These are phyloP conservation scores for Dendrobium chrysotoxum DNA, from an alignment of 106 monocot species.

Conservation along the genomic window DNA sequence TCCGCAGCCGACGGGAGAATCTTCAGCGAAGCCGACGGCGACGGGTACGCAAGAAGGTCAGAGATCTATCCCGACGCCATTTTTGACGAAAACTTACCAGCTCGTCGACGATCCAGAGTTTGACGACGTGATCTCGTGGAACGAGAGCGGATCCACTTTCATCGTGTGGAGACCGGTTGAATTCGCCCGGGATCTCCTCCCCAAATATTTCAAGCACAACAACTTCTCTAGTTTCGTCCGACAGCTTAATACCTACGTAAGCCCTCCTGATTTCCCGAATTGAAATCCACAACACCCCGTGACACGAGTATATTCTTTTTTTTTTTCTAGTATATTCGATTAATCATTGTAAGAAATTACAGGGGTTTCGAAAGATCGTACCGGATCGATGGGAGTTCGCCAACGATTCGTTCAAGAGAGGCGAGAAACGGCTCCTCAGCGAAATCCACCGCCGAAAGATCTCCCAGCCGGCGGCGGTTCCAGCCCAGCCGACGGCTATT, in stretches of 20 bases:
- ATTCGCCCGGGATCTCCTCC: slow-evolving; percentile 45
- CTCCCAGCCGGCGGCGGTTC: not conserved
- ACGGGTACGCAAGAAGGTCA: not conserved
- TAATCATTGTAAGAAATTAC: not conserved
- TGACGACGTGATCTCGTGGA: slow-evolving; percentile 26
- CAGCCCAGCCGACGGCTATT: not conserved
- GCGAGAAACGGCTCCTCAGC: slow-evolving; percentile 35
- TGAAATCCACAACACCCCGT: too few species aligned
- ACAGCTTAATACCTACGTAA: slow-evolving; percentile 25
- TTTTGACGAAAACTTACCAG: slow-evolving; percentile 23
- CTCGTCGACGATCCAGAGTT: slow-evolving; percentile 16
- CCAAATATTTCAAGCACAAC: slow-evolving; percentile 50
- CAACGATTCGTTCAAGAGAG: slow-evolving; percentile 46
- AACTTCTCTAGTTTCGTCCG: slow-evolving; percentile 54
- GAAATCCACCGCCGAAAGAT: slow-evolving; percentile 50
- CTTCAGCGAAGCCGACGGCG: not conserved
- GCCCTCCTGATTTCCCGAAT: not conserved
- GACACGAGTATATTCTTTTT: too few species aligned
- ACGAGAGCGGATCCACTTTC: slow-evolving; percentile 12
- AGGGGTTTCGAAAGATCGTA: slow-evolving; percentile 51
- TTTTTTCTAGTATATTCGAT: not conserved
- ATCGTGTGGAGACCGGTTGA: slow-evolving; percentile 20
- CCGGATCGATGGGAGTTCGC: slow-evolving; percentile 56
- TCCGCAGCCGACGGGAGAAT: not conserved
- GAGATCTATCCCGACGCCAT: slow-evolving; percentile 18